Percentiles rank a stretch among this genome's conserved stretches.
phyloP scores from a whole-genome alignment of 495 filamentous ascomycete species.

The Xylaria flabelliformis region DNA sequence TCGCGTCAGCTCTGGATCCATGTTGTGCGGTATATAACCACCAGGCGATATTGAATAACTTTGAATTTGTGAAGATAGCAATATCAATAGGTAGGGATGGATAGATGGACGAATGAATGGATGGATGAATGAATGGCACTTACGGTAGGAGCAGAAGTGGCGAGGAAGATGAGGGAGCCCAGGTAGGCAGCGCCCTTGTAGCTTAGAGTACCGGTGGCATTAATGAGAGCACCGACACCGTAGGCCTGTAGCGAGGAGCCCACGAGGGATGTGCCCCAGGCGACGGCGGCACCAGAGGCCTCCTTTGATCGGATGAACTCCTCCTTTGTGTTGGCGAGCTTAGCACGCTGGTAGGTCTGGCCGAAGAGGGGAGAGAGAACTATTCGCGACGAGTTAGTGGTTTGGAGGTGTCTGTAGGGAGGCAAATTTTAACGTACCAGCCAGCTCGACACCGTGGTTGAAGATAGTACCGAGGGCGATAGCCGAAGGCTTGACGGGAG shows the following conservation, averaged over 20 bases:
- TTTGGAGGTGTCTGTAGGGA: background rate
- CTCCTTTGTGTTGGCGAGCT: constrained; percentile 90
- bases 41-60: background rate
- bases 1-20: constrained; percentile 1
- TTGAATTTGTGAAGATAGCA: background rate
- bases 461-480: constrained; percentile 95
- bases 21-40: background rate
- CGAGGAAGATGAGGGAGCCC: constrained; percentile 88
- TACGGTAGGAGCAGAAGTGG: constrained; percentile 87
- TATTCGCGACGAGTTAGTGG: constrained; percentile 54
- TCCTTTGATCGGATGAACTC: constrained; percentile 95
- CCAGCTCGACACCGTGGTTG: constrained; percentile 74
- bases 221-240: constrained; percentile 93
- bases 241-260: constrained; percentile 93
- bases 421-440: constrained; percentile 28
- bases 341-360: constrained; percentile 92
- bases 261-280: constrained; percentile 87
- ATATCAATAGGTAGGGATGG: background rate
- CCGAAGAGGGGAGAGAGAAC: constrained; percentile 91
- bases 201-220: constrained; percentile 88
- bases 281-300: constrained; percentile 81
- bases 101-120: no score
- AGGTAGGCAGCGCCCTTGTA: constrained; percentile 98
- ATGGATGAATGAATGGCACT: constrained; percentile 39
- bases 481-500: constrained; percentile 95